These are phyloP conservation scores for Plasmodium cynomolgi DNA, from an alignment of 169 alveolate genomes.

Conservation along the genomic window DNA sequence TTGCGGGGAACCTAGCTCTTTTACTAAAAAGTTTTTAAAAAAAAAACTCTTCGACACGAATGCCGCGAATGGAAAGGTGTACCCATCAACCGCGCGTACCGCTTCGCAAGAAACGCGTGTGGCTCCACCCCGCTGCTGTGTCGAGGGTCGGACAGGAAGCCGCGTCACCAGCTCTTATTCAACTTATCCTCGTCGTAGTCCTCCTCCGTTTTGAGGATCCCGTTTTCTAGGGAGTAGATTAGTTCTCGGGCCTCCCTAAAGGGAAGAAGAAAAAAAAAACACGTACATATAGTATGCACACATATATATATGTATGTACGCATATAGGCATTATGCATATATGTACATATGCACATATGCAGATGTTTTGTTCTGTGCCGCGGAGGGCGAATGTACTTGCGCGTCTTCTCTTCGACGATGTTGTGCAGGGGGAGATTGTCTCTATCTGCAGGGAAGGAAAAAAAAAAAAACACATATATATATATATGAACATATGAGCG, in stretches of 20 bases:
- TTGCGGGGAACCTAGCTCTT: neutral
- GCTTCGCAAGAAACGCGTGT: neutral
- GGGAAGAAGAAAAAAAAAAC: neutral
- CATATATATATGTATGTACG: neutral
- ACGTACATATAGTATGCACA: neutral
- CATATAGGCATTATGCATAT: too few species aligned
- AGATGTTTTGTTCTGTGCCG: neutral
- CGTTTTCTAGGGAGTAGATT: neutral
- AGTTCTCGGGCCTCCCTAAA: neutral
- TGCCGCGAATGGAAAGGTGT: neutral
- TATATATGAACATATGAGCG: neutral
- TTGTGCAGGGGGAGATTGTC: slow-evolving; percentile 18
- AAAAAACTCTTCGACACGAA: neutral
- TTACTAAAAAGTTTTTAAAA: too few species aligned
- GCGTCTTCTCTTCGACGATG: slow-evolving; percentile 13
- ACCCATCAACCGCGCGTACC: neutral
- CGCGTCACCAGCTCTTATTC: neutral
- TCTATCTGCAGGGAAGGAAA: slow-evolving; percentile 19
- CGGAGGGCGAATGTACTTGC: slow-evolving; percentile 37
- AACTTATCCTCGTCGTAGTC: neutral
- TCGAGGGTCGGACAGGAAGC: neutral
- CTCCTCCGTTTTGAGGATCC: neutral
- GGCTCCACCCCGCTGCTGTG: neutral
- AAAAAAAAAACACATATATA: neutral
- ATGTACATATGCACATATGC: neutral